Evolutionary conservation across 768 basidiomycete genomes (phyloP).

Genomic region (Boletus pseudo-olivaceus): DNA sequence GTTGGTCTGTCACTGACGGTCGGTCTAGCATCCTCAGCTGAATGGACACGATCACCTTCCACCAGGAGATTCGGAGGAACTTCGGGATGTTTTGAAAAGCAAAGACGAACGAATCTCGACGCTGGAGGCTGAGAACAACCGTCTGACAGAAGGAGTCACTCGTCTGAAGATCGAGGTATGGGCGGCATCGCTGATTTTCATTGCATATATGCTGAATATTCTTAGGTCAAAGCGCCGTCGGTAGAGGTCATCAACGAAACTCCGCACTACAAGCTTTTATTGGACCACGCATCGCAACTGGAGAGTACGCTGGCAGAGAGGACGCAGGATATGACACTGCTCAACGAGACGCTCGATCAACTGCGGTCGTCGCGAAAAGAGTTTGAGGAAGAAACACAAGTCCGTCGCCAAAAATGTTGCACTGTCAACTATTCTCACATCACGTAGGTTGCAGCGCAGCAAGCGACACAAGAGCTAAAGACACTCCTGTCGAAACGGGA

Average conservation of each 20-base stretch:
- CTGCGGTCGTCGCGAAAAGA: constrained; percentile 41
- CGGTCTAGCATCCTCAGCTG: constrained; percentile 38
- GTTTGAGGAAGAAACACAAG: constrained; percentile 44
- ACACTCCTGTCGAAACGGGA: constrained; percentile 60
- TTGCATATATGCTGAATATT: neutral
- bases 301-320: constrained; percentile 41
- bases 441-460: constrained; percentile 40
- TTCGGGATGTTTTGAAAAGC: constrained; percentile 24
- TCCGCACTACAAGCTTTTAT: constrained; percentile 52
- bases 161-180: constrained; percentile 46
- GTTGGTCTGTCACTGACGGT: constrained; percentile 34
- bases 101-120: constrained; percentile 45
- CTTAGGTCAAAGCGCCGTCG: constrained; percentile 41
- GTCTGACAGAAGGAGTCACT: constrained; percentile 44
- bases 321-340: constrained; percentile 36
- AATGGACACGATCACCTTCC: constrained; percentile 41
- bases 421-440: constrained; percentile 11
- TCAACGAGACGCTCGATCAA: constrained; percentile 43
- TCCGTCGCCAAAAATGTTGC: constrained; percentile 29
- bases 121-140: constrained; percentile 44
- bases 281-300: constrained; percentile 50
- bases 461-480: constrained; percentile 62
- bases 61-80: constrained; percentile 41
- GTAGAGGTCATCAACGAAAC: constrained; percentile 46
- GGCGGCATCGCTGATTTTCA: neutral